Conservation (phyloP, 805 yeast genomes). For the Saccharomycopsis sp. region DNA sequence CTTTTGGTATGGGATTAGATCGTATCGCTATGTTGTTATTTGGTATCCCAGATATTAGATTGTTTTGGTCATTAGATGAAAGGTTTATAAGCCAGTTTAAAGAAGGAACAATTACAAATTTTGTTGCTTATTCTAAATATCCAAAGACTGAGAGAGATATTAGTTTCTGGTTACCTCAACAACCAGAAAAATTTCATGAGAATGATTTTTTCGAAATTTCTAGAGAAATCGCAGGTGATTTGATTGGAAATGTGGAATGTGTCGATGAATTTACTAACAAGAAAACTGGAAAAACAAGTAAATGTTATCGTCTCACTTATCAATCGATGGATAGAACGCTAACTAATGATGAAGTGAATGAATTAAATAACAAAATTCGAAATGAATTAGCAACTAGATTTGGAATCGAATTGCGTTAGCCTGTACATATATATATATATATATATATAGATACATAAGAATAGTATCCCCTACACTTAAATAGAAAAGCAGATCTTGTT, state of each 20-base stretch:
- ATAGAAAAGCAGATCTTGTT: no score
- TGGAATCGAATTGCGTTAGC: slow-evolving; percentile 49
- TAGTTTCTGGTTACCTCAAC: slow-evolving; percentile 78
- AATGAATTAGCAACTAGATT: slow-evolving; percentile 43
- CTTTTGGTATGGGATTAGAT: slow-evolving; percentile 94
- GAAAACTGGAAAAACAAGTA: slow-evolving; percentile 65
- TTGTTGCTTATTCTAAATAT: slow-evolving; percentile 83
- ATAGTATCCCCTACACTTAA: no score
- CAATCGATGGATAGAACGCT: slow-evolving; percentile 94
- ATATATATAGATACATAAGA: no score
- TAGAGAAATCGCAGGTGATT: slow-evolving; percentile 60
- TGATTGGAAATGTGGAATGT: slow-evolving; percentile 77
- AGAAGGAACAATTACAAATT: slow-evolving; percentile 57
- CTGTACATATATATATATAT: background rate
- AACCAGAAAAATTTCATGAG: slow-evolving; percentile 47
- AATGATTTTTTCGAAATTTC: slow-evolving; percentile 94
- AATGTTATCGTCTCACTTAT: slow-evolving; percentile 84
- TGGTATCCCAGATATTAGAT: slow-evolving; percentile 90
- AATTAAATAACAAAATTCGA: slow-evolving; percentile 60
- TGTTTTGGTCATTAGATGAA: slow-evolving; percentile 84
- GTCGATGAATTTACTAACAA: slow-evolving; percentile 85
- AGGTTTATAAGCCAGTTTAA: slow-evolving; percentile 70
- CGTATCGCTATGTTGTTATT: slow-evolving; percentile 92
- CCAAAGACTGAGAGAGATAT: slow-evolving; percentile 85
- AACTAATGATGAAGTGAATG: slow-evolving; percentile 79